Base-by-base conservation (phyloP, 1,284 basidiomycete genomes). In the Xerocomus amazonicus region DNA sequence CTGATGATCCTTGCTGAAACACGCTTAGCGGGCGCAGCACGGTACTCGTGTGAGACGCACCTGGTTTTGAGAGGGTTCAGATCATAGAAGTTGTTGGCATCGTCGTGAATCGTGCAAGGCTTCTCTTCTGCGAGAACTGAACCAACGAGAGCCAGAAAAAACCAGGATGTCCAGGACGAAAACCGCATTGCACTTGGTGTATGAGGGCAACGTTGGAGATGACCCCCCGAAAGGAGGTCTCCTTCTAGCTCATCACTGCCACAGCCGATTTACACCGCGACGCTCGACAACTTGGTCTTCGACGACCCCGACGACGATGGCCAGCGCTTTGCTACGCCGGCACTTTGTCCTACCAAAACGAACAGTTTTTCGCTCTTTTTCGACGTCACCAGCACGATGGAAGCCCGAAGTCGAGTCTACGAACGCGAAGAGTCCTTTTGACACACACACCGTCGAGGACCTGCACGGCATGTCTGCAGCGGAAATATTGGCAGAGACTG, bases 401-500 rank as follows among this genome's bases (percentile, higher is more conserved):
- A 47, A 49, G 35, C 54, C 57, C n/a, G 57, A 60, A 19, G 48
- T 47, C 27, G 57, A 61, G 61, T 38, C 61, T 52, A 47, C 63
- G 16, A 50, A 23, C 12, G 62, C 62, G 44, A 80, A 74, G 72
- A 77, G 69, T 59, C 73, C 74, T 4, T 77, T 81, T 58, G 79
- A 83, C 45, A 79, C 79, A 47, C 85, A 87, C 64, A 83, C 81
- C n/a, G 84, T 87, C 33, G 87, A 90, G 69, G 87, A 88, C 66
- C 68, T 96, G 51, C 91, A 95, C 62, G 81, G 81, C 46, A 77
- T 90, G 73, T 73, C 78, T 58, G 87, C 90, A 3, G 70, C 82
- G 36, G 84, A 94, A 58, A 87, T 96, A 61, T 70, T 97, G 51
- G 74, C 78, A 47, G 90, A 93, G 69, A 80, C 80, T 2, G 86